Conservation (phyloP, 495 filamentous ascomycete genomes). For the Xylaria castorea region DNA sequence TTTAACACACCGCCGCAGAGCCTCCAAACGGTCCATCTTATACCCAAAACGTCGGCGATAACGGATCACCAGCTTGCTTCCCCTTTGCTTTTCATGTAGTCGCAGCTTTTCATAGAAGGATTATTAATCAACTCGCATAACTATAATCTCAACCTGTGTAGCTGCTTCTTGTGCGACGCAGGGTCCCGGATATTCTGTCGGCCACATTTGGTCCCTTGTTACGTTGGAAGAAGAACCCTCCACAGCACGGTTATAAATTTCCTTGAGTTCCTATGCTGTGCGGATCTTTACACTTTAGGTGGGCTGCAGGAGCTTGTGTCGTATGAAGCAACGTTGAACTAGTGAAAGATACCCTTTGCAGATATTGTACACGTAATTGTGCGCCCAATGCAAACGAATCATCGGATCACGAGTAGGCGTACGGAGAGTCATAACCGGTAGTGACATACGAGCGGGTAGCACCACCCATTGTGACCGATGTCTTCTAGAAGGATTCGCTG, state of each 20-base stretch:
- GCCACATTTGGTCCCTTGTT: background rate
- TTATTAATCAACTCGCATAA: background rate
- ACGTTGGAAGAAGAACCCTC: background rate
- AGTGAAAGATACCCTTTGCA: background rate
- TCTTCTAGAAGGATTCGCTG: conserved; percentile 17
- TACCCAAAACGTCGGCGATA: background rate
- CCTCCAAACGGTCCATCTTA: background rate
- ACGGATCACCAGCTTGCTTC: background rate
- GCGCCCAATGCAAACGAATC: background rate
- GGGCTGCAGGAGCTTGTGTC: background rate
- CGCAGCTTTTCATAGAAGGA: background rate
- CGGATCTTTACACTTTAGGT: background rate
- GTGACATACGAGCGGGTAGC: background rate
- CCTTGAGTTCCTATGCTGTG: background rate
- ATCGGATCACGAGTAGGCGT: background rate
- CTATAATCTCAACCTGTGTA: background rate
- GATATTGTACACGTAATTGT: background rate
- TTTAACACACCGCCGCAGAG: conserved; percentile 17
- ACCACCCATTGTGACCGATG: background rate
- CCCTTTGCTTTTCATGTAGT: background rate
- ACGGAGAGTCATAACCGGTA: background rate
- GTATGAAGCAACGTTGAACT: background rate
- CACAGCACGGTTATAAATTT: background rate
- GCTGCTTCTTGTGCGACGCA: background rate
- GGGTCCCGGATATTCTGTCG: background rate